Base-by-base conservation (phyloP, 1,139 yeast genomes). In the Pichia sp. region DNA sequence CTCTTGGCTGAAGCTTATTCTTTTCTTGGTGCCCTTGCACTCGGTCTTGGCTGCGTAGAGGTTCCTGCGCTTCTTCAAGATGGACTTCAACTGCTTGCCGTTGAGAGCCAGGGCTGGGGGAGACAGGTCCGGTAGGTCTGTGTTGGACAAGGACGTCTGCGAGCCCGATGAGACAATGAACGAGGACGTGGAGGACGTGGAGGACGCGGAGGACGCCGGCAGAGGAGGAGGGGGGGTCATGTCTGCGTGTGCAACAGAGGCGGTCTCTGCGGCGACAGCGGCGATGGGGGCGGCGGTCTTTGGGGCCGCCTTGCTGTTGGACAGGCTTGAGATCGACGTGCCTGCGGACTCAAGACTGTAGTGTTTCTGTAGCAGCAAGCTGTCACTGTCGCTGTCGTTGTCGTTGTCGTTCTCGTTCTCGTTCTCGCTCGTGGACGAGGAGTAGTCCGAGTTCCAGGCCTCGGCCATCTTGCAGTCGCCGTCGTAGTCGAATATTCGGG, bases 1-100 rank as follows among this genome's bases (percentile, higher is more conserved):
- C 19, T 55, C 56, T 4, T 51, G 49, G 31, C 53, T 50, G 40
- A 57, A 57, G 36, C 56, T 54, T 8, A 55, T 53, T 45, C 53
- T 49, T 29, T 57, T 57, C 15, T 54, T 54, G 2, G 50, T 32
- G 10, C 44, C 19, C n/a, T 23, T 47, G 16, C 48, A 19, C 15
- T 46, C 42, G 13, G 30, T 8, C 40, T 34, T 40, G 29, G 41
- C 38, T 4, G 34, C 19, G 23, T 44, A 29, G 29, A 41, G 15
- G 23, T 32, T 50, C 8, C 19, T 50, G 5, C 59, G 51, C 19
- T 57, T 56, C 19, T 58, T 58, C 34, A 58, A 51, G 26, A 58
- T 58, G 38, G 59, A 19, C 34, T 54, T 56, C 8, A 58, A 46
- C 11, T 45, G 49, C 40, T 19, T 47, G 36, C 36, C 31, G 30